Evolutionary conservation across 768 basidiomycete species (phyloP), one percentile per base, ranked within the genome.

Genomic region (Infundibulicybe gibba): DNA sequence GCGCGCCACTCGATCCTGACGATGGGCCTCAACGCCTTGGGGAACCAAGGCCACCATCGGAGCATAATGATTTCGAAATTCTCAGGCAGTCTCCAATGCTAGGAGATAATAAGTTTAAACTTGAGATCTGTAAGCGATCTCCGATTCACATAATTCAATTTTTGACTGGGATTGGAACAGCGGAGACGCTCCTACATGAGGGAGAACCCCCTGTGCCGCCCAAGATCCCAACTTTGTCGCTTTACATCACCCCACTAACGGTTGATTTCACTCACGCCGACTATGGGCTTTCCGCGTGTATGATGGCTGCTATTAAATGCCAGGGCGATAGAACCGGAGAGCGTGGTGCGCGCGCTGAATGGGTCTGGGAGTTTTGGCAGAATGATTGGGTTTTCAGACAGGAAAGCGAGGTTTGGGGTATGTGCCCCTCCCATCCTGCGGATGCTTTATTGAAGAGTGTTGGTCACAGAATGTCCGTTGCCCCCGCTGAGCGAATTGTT

Each of bases 321-420:
- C 76, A 80, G 52, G 76, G 79, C 47, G 77, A 81, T 51, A 71
- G 77, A 41, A 63, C 67, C 10, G 86, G 85, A 5, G 76, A 81
- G 54, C 73, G 82, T 10, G 79, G 81, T 5, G 78, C 81, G 1
- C 78, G 84, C 13, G 69, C 82, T 25, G 78, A 85, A 35, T 90
- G 85, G 84, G 69, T 82, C 19, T 90, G 86, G 85, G 81, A 87
- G 47, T 67, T 66, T 45, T 85, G 84, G 80, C 79, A 85, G 49
- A 76, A 71, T 49, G 82, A 85, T 49, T 88, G 80, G 78, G 72
- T 77, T 1, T 90, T 88, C 65, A 68, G 85, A 37, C 75, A 74
- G 43, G 84, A 83, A 44, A 78, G 76, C 44, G 85, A 89, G 68
- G 84, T 86, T 35, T 88, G 82, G 84, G 81, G 85, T 86, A 57